Percentiles rank a stretch among this genome's conserved stretches.
Conservation (phyloP, 2,329 filamentous ascomycete genomes). For the Fusarium coicis region DNA sequence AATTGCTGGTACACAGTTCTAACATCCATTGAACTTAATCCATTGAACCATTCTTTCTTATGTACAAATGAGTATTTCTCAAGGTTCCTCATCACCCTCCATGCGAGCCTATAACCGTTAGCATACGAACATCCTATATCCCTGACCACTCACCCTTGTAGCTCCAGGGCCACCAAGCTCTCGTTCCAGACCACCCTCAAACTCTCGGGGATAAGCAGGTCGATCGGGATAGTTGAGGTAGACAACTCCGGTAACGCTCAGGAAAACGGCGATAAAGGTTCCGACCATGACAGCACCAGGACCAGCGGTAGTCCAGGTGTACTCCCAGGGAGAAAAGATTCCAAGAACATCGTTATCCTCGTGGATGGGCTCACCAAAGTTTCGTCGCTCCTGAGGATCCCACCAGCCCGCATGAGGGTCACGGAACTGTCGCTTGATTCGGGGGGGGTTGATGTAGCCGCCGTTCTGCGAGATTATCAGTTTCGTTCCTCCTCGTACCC, state of each 20-base stretch:
- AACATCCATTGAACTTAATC: conserved; percentile 21
- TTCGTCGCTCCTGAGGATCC: conserved; percentile 96
- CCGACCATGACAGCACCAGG: conserved; percentile 77
- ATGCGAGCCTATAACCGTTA: conserved; percentile 61
- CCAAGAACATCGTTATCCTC: conserved; percentile 96
- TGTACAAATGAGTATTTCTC: conserved; percentile 51
- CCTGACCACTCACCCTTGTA: conserved; percentile 66
- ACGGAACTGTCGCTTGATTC: conserved; percentile 88
- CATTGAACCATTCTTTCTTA: conserved; percentile 46
- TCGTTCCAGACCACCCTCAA: conserved; percentile 76
- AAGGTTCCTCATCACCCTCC: conserved; percentile 66
- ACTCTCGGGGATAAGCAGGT: conserved; percentile 75
- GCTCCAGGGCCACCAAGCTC: conserved; percentile 79
- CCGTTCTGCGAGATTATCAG: conserved; percentile 71
- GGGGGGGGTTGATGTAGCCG: conserved; percentile 81
- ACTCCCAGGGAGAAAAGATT: conserved; percentile 88
- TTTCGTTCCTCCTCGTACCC: conserved; percentile 8
- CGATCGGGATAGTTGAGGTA: conserved; percentile 78
- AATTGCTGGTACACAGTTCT: conserved; percentile 1
- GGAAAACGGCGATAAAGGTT: conserved; percentile 70
- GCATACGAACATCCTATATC: conserved; percentile 4
- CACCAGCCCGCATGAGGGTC: conserved; percentile 96
- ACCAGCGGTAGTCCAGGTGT: conserved; percentile 80
- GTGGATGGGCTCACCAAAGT: conserved; percentile 95
- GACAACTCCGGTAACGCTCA: conserved; percentile 75